Evolutionary conservation across 2,329 filamentous ascomycete species (phyloP), one percentile per base, ranked within the genome.

Genomic region (Ambrosiella cleistominuta): DNA sequence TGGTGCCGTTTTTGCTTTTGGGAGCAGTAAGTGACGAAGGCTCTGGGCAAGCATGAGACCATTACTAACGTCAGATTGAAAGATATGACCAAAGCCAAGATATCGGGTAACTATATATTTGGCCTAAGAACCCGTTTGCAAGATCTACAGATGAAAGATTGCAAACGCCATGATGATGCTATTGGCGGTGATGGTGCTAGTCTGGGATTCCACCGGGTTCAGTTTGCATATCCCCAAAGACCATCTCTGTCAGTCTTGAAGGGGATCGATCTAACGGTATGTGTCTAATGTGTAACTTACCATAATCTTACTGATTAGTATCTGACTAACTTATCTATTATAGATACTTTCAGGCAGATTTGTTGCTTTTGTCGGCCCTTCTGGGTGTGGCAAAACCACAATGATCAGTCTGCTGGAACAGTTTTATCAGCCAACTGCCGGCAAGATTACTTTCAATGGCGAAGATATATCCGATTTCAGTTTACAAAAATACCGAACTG

Each of bases 371-470:
- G 78, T 82, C 0, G 78, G 79, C 3, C 71, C 77, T 1, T 79
- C 75, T 0, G 78, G 78, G 6, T 80, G 77, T 62, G 79, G 78
- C 0, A 83, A 83, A 63, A 79, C 76, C 0, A 82, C 80, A 2
- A 76, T 79, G 58, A 72, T 85, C 55, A 72, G 74, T 6, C 67
- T 77, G 9, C 66, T 77, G 0, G 69, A 76, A 62, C 68, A 74
- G 11, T 75, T 74, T 62, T 72, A 73, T 61, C 68, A 71, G 11
- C 69, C 69, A 0, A 66, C 62, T 0, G 63, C 64, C 0, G 70
- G 70, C 9, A 50, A 56, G 11, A 61, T 72, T 12, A 58, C 59
- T 4, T 63, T 64, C 42, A 66, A 71, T 15, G 65, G 63, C 1
- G 52, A 63, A 3, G 67, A 71, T 45, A 63, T 70, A 54, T 66